These are phyloP conservation scores for Calamus simplicifolius DNA, from an alignment of 176 grass and related monocot species.

Conservation along the genomic window DNA sequence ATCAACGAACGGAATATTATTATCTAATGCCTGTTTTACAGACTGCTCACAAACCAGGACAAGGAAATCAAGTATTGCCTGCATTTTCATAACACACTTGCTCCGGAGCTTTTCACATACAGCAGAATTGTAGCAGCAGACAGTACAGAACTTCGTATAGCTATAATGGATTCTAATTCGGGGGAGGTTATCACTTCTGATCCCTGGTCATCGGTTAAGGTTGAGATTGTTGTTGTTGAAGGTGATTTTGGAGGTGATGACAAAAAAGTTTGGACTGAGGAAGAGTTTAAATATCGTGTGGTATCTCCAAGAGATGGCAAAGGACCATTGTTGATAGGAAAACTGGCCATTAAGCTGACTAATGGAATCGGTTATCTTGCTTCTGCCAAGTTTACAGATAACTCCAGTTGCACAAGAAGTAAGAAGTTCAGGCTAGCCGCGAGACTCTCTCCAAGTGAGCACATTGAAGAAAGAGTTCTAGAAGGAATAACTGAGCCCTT, in stretches of 20 bases:
- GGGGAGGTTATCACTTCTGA: neutral
- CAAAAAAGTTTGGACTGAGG: neutral
- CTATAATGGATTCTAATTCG: slow-evolving; percentile 1
- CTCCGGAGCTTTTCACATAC: neutral
- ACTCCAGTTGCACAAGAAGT: slow-evolving; percentile 4
- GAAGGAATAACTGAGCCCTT: slow-evolving; percentile 12
- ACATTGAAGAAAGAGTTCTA: neutral
- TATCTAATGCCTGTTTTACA: no score
- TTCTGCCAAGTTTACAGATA: slow-evolving; percentile 4
- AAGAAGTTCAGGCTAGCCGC: slow-evolving; percentile 9
- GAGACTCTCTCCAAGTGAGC: neutral
- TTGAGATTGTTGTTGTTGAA: slow-evolving; percentile 9
- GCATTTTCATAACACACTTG: slow-evolving; percentile 7
- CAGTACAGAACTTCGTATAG: neutral
- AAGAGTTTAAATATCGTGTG: slow-evolving; percentile 1
- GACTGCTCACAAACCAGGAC: neutral
- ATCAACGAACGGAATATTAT: no score
- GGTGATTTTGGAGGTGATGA: slow-evolving; percentile 5
- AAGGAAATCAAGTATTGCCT: slow-evolving; percentile 1
- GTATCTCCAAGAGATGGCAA: neutral
- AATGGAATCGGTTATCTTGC: slow-evolving; percentile 11
- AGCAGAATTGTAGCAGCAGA: neutral
- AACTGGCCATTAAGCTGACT: neutral
- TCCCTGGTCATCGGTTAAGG: slow-evolving; percentile 2
- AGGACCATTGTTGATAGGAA: slow-evolving; percentile 1